These are phyloP conservation scores for Penicillium tannophilum DNA, from an alignment of 495 filamentous ascomycete genomes.

Conservation along the genomic window DNA sequence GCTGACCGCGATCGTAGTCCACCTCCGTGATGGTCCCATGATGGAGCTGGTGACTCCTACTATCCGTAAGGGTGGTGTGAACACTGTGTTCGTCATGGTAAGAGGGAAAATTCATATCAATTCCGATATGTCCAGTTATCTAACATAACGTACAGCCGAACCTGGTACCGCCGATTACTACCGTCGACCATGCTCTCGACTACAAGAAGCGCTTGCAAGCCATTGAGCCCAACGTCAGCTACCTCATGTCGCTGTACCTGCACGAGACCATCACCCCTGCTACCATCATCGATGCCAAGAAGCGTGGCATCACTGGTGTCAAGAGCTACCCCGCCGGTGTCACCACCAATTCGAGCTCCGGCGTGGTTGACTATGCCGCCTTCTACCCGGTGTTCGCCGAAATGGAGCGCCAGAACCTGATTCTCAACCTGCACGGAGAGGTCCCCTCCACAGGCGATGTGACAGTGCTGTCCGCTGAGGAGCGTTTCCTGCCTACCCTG, in stretches of 20 bases:
- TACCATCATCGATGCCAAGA: conserved; percentile 71
- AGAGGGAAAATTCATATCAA: conserved; percentile 22
- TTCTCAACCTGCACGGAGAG: conserved; percentile 68
- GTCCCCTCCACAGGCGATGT: conserved; percentile 52
- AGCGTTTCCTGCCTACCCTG: conserved; percentile 77
- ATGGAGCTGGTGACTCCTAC: conserved; percentile 80
- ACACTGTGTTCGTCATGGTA: conserved; percentile 84
- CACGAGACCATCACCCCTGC: conserved; percentile 77
- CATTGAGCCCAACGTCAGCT: conserved; percentile 73
- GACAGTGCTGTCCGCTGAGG: conserved; percentile 79
- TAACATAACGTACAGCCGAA: conserved; percentile 55
- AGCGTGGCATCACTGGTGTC: conserved; percentile 49
- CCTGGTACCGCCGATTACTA: conserved; percentile 74
- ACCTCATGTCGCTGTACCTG: conserved; percentile 88
- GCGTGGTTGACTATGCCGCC: conserved; percentile 70
- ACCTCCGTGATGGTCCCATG: conserved; percentile 78
- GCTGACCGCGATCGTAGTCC: conserved; percentile 38
- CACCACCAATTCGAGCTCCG: conserved; percentile 84
- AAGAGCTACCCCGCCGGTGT: conserved; percentile 66
- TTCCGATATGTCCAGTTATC: conserved; percentile 5
- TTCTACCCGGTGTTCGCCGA: conserved; percentile 80
- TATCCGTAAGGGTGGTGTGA: conserved; percentile 71
- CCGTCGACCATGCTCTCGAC: conserved; percentile 70
- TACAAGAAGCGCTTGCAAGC: conserved; percentile 69
- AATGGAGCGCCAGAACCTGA: conserved; percentile 69